These are phyloP conservation scores for Trypanosoma mega DNA, from an alignment of 208 protist genomes.

Conservation along the genomic window DNA sequence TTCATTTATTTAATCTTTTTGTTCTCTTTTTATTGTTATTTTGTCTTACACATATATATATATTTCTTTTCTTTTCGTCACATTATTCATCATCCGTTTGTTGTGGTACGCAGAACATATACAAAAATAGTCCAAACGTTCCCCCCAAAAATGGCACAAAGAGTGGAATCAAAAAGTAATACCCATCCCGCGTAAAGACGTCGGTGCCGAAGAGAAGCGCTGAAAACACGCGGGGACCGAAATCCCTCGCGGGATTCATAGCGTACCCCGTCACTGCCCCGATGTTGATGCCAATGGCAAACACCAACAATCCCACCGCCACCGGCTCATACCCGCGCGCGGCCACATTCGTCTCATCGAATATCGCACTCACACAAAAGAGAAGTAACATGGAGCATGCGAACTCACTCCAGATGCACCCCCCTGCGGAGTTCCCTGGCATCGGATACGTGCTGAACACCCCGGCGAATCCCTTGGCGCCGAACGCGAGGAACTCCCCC, in stretches of 20 bases:
- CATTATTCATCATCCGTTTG: no score
- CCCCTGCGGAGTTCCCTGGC: slow-evolving; percentile 19
- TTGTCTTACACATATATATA: no score
- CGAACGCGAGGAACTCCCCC: background rate
- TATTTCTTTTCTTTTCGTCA: no score
- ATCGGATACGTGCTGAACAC: slow-evolving; percentile 54
- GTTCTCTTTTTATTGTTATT: no score
- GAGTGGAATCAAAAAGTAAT: slow-evolving; percentile 54
- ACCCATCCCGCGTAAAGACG: slow-evolving; percentile 33
- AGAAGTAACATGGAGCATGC: slow-evolving; percentile 42
- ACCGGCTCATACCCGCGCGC: slow-evolving; percentile 42
- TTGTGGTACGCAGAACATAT: slow-evolving; percentile 28
- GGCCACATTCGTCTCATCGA: slow-evolving; percentile 37
- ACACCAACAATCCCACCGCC: slow-evolving; percentile 38
- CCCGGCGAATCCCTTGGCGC: slow-evolving; percentile 25
- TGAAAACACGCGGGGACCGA: slow-evolving; percentile 40
- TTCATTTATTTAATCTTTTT: no score
- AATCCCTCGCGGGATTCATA: slow-evolving; percentile 53
- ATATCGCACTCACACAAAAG: slow-evolving; percentile 48
- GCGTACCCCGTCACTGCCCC: slow-evolving; percentile 44
- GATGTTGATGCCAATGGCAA: slow-evolving; percentile 39
- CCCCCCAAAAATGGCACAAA: slow-evolving; percentile 37
- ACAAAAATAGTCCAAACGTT: slow-evolving; percentile 38
- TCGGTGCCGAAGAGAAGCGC: slow-evolving; percentile 36
- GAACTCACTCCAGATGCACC: slow-evolving; percentile 38